A percentile compares a stretch with the other conserved stretches of the same genome.
These are phyloP conservation scores for Melampsora americana DNA, from an alignment of 1,284 basidiomycete species.

Conservation along the genomic window DNA sequence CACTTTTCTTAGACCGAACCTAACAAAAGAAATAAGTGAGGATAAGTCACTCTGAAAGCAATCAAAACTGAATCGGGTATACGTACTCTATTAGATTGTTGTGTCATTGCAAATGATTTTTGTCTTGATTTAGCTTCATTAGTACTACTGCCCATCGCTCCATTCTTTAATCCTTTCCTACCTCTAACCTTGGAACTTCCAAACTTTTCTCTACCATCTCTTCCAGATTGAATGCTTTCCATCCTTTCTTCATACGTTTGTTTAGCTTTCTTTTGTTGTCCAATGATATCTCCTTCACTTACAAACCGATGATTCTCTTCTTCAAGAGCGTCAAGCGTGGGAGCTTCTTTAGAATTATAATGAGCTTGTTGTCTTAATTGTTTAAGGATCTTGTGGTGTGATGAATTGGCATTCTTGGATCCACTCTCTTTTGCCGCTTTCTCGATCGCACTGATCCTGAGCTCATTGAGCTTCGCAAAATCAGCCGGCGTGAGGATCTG, in stretches of 20 bases:
- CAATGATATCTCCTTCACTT: constrained; percentile 86
- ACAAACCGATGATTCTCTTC: constrained; percentile 66
- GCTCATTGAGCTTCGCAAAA: constrained; percentile 86
- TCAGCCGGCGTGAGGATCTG: constrained; percentile 97
- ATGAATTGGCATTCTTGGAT: constrained; percentile 70
- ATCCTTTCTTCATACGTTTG: constrained; percentile 91
- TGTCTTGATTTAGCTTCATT: constrained; percentile 42
- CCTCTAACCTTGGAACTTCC: constrained; percentile 56
- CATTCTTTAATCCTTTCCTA: constrained; percentile 54
- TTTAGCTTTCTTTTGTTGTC: constrained; percentile 89
- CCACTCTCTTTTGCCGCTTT: constrained; percentile 65
- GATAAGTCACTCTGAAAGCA: neutral
- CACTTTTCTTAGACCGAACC: constrained; percentile 38
- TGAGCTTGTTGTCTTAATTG: constrained; percentile 58
- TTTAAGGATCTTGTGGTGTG: constrained; percentile 71
- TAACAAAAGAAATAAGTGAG: constrained; percentile 3
- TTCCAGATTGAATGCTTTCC: constrained; percentile 82
- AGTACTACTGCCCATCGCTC: constrained; percentile 47
- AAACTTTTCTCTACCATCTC: constrained; percentile 94
- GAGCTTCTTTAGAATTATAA: constrained; percentile 13
- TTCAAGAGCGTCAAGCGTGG: constrained; percentile 52
- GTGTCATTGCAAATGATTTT: constrained; percentile 43
- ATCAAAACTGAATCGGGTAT: neutral
- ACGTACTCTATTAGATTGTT: constrained; percentile 39
- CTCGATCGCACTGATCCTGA: constrained; percentile 64